Conservation (phyloP, 148 eudicot species). For the Spergularia marina region DNA sequence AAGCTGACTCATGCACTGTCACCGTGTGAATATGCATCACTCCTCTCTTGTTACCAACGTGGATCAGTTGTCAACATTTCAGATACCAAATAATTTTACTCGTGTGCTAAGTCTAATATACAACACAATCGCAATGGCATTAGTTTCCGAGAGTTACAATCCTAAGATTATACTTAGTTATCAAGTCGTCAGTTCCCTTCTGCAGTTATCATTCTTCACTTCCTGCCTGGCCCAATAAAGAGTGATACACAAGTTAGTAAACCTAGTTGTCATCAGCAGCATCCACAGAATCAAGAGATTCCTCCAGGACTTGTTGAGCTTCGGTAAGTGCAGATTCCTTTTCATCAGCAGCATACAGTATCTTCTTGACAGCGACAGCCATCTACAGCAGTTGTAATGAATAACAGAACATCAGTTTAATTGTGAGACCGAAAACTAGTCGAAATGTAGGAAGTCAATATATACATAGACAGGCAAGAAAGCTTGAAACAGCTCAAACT, state of each 20-base stretch:
- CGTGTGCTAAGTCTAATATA: no score
- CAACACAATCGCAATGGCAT: no score
- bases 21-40: no score
- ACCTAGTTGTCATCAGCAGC: slow-evolving; percentile 20
- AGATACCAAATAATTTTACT: no score
- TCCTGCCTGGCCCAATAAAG: neutral
- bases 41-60: no score
- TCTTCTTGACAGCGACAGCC: slow-evolving; percentile 70
- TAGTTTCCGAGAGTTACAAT: no score
- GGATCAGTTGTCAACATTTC: no score
- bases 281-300: slow-evolving; percentile 24
- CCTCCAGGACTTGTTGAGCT: slow-evolving; percentile 55
- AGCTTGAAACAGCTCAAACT: no score
- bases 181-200: no score
- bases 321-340: slow-evolving; percentile 59
- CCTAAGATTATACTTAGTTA: no score
- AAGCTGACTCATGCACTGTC: no score
- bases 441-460: neutral
- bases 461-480: neutral
- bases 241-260: slow-evolving; percentile 10
- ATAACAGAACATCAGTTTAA: slow-evolving; percentile 1
- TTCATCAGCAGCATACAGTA: slow-evolving; percentile 76
- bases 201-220: neutral
- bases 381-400: slow-evolving; percentile 36
- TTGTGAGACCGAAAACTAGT: neutral